Evolutionary conservation across 2,329 filamentous ascomycete species (phyloP).

Genomic region (Tolypocladium endophyticum): DNA sequence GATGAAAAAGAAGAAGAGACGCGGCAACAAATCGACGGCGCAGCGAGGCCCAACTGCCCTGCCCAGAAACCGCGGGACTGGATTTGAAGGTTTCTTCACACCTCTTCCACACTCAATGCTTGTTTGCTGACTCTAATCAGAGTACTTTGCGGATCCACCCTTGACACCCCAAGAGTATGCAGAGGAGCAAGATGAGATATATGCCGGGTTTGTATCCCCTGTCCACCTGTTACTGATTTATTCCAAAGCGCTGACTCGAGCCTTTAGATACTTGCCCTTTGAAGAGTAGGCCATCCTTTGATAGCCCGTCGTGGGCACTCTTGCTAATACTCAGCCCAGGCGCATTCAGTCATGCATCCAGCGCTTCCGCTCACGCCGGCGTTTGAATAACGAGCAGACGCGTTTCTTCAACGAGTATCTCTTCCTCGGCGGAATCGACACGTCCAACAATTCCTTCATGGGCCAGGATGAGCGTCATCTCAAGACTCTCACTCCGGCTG

Average conservation of each 20-base stretch:
- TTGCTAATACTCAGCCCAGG: constrained; percentile 25
- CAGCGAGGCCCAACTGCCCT: constrained; percentile 28
- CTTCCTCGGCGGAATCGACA: constrained; percentile 69
- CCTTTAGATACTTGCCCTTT: constrained; percentile 38
- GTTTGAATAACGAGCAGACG: constrained; percentile 52
- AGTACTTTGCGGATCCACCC: constrained; percentile 71
- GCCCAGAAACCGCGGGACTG: constrained; percentile 40
- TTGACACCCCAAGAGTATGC: constrained; percentile 59
- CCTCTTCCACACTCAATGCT: background rate
- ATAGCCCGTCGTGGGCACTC: background rate
- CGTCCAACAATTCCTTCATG: constrained; percentile 43
- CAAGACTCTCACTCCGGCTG: constrained; percentile 41
- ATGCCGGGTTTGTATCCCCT: constrained; percentile 44
- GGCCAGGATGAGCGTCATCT: constrained; percentile 48
- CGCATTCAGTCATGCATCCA: constrained; percentile 81
- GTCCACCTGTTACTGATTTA: background rate
- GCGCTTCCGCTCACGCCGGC: constrained; percentile 67
- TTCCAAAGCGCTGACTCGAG: constrained; percentile 8
- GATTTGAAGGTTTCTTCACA: constrained; percentile 51
- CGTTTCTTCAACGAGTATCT: constrained; percentile 72
- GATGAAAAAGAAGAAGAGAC: constrained; percentile 11
- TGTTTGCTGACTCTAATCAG: constrained; percentile 20
- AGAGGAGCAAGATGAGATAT: constrained; percentile 55
- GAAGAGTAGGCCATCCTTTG: constrained; percentile 33
- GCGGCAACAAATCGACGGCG: constrained; percentile 8